Evolutionary conservation across 2,329 filamentous ascomycete species (phyloP).

Genomic region (Arthrobotrys sphaeroides): DNA sequence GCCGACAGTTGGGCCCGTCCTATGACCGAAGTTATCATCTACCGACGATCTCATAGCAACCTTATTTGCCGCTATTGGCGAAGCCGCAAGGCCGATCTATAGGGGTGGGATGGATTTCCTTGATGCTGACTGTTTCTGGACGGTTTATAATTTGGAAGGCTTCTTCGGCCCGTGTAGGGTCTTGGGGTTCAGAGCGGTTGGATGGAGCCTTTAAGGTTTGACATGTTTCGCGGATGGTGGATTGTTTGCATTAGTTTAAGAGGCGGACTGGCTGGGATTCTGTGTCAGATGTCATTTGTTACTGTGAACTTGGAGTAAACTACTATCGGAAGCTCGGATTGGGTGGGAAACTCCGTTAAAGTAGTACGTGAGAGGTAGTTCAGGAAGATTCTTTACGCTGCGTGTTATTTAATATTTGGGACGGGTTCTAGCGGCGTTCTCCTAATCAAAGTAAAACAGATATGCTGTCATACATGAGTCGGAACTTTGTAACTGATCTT

Average conservation of each 20-base stretch:
- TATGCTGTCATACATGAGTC: not conserved
- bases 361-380: not conserved
- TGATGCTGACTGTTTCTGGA: not conserved
- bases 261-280: not conserved
- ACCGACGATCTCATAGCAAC: slow-evolving; percentile 6
- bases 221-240: not conserved
- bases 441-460: slow-evolving; percentile 1
- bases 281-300: not conserved
- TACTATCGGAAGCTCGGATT: not conserved
- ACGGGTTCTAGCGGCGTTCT: not conserved
- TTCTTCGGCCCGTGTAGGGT: slow-evolving; percentile 5
- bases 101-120: not conserved
- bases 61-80: slow-evolving; percentile 38
- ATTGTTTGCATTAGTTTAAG: not conserved
- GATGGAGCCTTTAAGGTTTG: not conserved
- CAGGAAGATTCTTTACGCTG: not conserved
- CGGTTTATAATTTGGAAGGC: slow-evolving; percentile 8
- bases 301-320: not conserved
- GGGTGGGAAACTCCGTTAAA: slow-evolving; percentile 1
- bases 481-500: slow-evolving; percentile 14
- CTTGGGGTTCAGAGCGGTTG: slow-evolving; percentile 11
- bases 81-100: slow-evolving; percentile 14
- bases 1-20: slow-evolving; percentile 8
- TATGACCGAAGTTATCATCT: slow-evolving; percentile 31
- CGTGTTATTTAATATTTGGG: not conserved